Percentiles rank a stretch among this genome's conserved stretches.
Conservation (phyloP, 352 stramenopile genomes). For the Phytophthora uliginosa region DNA sequence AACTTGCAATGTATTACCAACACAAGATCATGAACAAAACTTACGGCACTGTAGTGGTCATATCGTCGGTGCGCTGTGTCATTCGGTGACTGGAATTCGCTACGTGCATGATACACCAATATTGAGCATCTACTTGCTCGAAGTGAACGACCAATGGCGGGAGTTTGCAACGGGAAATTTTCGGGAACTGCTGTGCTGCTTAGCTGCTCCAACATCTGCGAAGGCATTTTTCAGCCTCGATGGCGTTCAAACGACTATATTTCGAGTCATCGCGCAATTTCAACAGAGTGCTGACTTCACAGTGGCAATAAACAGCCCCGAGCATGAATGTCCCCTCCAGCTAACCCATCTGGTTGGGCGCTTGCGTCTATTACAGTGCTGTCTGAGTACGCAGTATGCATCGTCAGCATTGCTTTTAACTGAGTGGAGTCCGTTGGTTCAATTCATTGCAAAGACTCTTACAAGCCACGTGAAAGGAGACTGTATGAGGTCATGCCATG, state of each 20-base stretch:
- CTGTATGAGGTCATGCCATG: constrained; percentile 29
- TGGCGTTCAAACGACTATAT: constrained; percentile 24
- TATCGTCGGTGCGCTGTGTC: constrained; percentile 6
- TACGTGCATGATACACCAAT: not conserved
- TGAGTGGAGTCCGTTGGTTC: constrained; percentile 15
- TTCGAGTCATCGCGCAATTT: constrained; percentile 16
- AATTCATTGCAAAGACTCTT: constrained; percentile 43
- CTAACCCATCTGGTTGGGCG: constrained; percentile 7
- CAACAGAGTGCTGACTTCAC: constrained; percentile 34
- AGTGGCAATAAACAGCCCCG: constrained; percentile 48
- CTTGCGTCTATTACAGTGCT: constrained; percentile 45
- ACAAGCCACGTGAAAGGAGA: constrained; percentile 25
- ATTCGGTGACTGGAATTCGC: constrained; percentile 12
- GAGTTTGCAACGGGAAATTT: constrained; percentile 2
- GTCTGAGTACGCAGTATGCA: constrained; percentile 44
- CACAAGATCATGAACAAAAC: not conserved
- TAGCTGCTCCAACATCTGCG: constrained; percentile 15
- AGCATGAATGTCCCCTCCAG: constrained; percentile 42
- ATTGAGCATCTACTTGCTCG: constrained; percentile 2
- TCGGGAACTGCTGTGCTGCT: constrained; percentile 13
- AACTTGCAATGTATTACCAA: not conserved
- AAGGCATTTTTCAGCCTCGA: constrained; percentile 27
- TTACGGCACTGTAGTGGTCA: constrained; percentile 2
- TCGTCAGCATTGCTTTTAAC: constrained; percentile 18
- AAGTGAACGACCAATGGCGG: constrained; percentile 8